Percentiles rank a stretch among this genome's conserved stretches.
Conservation (phyloP, 176 grass and related monocot genomes). For the Oryza coarctata region DNA sequence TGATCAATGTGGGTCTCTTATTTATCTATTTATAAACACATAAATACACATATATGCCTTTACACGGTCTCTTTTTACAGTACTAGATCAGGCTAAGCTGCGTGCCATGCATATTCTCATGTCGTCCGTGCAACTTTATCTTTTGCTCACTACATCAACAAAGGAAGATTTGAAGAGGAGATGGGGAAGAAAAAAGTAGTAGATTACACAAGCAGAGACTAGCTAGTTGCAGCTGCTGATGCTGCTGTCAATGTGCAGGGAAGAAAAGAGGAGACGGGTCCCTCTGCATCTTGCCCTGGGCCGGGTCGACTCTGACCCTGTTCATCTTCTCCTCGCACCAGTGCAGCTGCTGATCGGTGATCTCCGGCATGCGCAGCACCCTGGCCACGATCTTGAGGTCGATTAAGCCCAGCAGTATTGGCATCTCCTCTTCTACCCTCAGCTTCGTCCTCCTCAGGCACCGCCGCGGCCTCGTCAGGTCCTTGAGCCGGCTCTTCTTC, state of each 20-base stretch:
- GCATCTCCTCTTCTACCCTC: constrained; percentile 60
- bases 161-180: neutral
- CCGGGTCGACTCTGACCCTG: constrained; percentile 52
- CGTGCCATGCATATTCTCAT: constrained; percentile 65
- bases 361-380: constrained; percentile 72
- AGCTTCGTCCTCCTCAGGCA: constrained; percentile 67
- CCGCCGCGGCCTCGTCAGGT: constrained; percentile 53
- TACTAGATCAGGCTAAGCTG: constrained; percentile 28
- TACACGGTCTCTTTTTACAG: constrained; percentile 56
- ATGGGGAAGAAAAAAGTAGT: neutral
- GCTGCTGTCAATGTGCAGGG: constrained; percentile 58
- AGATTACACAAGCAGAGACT: constrained; percentile 32
- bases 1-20: constrained; percentile 24
- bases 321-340: constrained; percentile 98
- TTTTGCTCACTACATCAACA: constrained; percentile 36
- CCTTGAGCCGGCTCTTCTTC: constrained; percentile 81
- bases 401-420: constrained; percentile 73
- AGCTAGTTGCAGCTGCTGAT: neutral
- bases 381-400: constrained; percentile 81
- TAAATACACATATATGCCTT: constrained; percentile 42
- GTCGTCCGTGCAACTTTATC: constrained; percentile 62
- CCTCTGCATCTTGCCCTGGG: constrained; percentile 60
- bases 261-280: constrained; percentile 81
- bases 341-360: constrained; percentile 74
- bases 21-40: constrained; percentile 27